phyloP scores from a whole-genome alignment of 2,329 filamentous ascomycete species.

The Elsinoe arachidis region DNA sequence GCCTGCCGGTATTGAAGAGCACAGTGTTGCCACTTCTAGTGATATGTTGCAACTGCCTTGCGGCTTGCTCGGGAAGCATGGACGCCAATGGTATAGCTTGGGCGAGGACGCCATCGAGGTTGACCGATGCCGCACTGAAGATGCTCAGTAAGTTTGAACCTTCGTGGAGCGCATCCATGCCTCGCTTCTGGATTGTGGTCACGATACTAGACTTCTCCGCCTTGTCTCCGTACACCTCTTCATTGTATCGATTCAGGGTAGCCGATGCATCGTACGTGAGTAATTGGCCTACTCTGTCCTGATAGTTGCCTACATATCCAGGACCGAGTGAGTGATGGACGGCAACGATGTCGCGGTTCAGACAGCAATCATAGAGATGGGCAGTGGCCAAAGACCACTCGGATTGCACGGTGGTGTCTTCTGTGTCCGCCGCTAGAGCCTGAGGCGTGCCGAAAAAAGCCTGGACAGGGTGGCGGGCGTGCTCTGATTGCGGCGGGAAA shows the following conservation, averaged over 20 bases:
- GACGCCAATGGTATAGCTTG: conserved; percentile 48
- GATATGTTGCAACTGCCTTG: conserved; percentile 58
- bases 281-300: conserved; percentile 90
- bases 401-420: conserved; percentile 60
- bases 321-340: conserved; percentile 86
- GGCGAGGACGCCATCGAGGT: conserved; percentile 48
- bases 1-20: conserved; percentile 79
- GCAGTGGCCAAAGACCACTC: conserved; percentile 86
- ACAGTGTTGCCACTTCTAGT: conserved; percentile 67
- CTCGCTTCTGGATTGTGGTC: conserved; percentile 76
- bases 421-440: conserved; percentile 72
- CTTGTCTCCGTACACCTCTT: conserved; percentile 79
- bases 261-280: conserved; percentile 94
- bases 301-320: conserved; percentile 90
- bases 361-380: conserved; percentile 74
- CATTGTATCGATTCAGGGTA: conserved; percentile 80
- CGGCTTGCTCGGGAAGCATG: conserved; percentile 66
- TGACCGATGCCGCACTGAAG: conserved; percentile 68
- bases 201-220: conserved; percentile 89
- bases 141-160: conserved; percentile 74
- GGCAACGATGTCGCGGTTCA: conserved; percentile 85
- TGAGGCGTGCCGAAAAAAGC: conserved; percentile 89
- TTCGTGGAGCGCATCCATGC: conserved; percentile 72
- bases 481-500: conserved; percentile 37
- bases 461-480: conserved; percentile 54